These are phyloP conservation scores for Colletotrichum lindemuthianum DNA, from an alignment of 2,329 filamentous ascomycete species.

Conservation along the genomic window DNA sequence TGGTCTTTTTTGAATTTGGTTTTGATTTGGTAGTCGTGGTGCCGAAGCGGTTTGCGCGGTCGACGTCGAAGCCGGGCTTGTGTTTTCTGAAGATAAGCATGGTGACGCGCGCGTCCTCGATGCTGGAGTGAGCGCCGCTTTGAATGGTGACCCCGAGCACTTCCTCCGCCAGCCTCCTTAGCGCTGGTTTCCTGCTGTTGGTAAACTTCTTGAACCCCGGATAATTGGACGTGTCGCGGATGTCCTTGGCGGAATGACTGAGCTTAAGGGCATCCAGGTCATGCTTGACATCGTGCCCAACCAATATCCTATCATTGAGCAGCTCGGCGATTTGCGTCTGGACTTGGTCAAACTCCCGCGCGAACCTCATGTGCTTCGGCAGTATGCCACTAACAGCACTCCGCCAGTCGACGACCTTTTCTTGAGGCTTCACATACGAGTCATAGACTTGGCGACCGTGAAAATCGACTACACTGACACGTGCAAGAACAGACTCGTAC, in stretches of 20 bases:
- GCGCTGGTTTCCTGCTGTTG: slow-evolving; percentile 73
- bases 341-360: slow-evolving; percentile 79
- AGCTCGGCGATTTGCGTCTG: slow-evolving; percentile 77
- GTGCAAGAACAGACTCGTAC: slow-evolving; percentile 80
- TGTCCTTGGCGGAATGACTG: slow-evolving; percentile 80
- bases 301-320: slow-evolving; percentile 75
- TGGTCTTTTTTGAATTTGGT: slow-evolving; percentile 52
- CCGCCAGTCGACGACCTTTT: slow-evolving; percentile 88
- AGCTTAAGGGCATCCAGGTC: slow-evolving; percentile 80
- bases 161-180: slow-evolving; percentile 67
- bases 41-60: slow-evolving; percentile 76
- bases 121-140: slow-evolving; percentile 70
- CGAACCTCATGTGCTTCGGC: slow-evolving; percentile 75
- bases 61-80: slow-evolving; percentile 86
- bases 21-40: slow-evolving; percentile 39
- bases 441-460: slow-evolving; percentile 94
- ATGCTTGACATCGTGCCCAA: slow-evolving; percentile 87
- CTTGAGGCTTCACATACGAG: slow-evolving; percentile 83
- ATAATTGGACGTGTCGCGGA: slow-evolving; percentile 86
- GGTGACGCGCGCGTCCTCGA: slow-evolving; percentile 85
- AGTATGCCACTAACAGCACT: slow-evolving; percentile 87
- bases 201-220: slow-evolving; percentile 76
- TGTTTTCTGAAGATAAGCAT: slow-evolving; percentile 89
- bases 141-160: slow-evolving; percentile 72
- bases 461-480: slow-evolving; percentile 92